Conservation (phyloP, 2,329 filamentous ascomycete species). For the Teratosphaeria epicoccoides region DNA sequence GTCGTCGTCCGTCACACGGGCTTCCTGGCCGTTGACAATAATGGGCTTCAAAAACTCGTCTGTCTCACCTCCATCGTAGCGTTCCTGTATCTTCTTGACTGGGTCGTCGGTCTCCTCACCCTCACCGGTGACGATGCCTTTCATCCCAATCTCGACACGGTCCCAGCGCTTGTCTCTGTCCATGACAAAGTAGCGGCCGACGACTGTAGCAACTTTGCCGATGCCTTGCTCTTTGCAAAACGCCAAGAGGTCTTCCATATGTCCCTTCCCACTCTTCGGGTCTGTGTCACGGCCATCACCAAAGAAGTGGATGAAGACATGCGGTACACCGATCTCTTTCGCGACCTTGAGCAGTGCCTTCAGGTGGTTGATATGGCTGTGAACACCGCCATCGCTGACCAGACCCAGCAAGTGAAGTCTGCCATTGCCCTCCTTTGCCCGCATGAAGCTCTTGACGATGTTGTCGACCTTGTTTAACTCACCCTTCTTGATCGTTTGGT, state of each 20-base stretch:
- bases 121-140: slow-evolving; percentile 75
- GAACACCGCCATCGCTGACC: slow-evolving; percentile 88
- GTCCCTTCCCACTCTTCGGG: slow-evolving; percentile 80
- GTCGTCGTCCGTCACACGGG: slow-evolving; percentile 81
- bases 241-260: slow-evolving; percentile 77
- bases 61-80: slow-evolving; percentile 78
- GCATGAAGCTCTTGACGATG: slow-evolving; percentile 65
- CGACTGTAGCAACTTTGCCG: slow-evolving; percentile 82
- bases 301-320: slow-evolving; percentile 99
- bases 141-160: slow-evolving; percentile 77
- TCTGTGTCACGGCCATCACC: slow-evolving; percentile 96
- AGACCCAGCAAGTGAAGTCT: slow-evolving; percentile 86
- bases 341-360: slow-evolving; percentile 79
- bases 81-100: slow-evolving; percentile 73
- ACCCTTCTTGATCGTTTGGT: slow-evolving; percentile 78
- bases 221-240: slow-evolving; percentile 72
- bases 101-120: slow-evolving; percentile 79
- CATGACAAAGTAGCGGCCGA: slow-evolving; percentile 97
- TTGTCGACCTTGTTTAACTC: slow-evolving; percentile 66
- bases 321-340: slow-evolving; percentile 73
- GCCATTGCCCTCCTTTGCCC: slow-evolving; percentile 78
- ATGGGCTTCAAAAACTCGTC: slow-evolving; percentile 99
- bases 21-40: slow-evolving; percentile 77
- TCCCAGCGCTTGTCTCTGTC: slow-evolving; percentile 99
- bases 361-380: slow-evolving; percentile 90